These are phyloP conservation scores for Protostelium mycophagum DNA, from an alignment of 78 protist genomes.

Conservation along the genomic window DNA sequence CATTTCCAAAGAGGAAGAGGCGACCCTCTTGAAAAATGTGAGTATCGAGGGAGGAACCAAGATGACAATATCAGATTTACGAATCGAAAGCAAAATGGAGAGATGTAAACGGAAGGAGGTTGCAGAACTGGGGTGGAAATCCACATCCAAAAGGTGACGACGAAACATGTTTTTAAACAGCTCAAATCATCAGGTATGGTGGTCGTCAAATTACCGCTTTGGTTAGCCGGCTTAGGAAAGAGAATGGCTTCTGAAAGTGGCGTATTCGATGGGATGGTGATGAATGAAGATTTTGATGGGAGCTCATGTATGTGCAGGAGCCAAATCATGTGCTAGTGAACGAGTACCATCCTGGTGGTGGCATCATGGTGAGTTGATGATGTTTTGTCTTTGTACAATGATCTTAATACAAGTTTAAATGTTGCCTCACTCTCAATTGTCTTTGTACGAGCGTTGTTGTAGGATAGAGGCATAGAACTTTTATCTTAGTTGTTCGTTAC, in stretches of 20 bases:
- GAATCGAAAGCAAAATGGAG: conserved; percentile 17
- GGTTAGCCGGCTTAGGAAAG: conserved; percentile 15
- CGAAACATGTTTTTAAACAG: too few species aligned
- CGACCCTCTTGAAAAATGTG: neutral
- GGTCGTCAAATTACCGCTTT: conserved; percentile 19
- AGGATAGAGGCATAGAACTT: too few species aligned
- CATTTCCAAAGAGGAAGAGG: neutral
- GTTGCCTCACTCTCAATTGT: too few species aligned
- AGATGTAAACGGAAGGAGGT: conserved; percentile 40
- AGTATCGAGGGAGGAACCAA: too few species aligned
- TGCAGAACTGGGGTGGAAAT: conserved; percentile 60
- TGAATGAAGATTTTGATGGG: neutral
- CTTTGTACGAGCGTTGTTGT: too few species aligned
- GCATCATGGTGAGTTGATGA: conserved; percentile 8
- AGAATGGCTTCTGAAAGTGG: neutral
- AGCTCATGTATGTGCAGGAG: too few species aligned
- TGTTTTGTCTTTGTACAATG: neutral
- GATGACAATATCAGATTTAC: neutral
- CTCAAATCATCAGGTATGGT: too few species aligned
- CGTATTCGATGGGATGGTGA: neutral
- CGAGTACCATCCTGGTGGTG: conserved; percentile 30
- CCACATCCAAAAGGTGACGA: conserved; percentile 25
- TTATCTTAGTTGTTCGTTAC: too few species aligned
- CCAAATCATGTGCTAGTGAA: conserved; percentile 52
- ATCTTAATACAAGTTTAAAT: too few species aligned